These are phyloP conservation scores for Hypomontagnella submonticulosa DNA, from an alignment of 495 filamentous ascomycete species.

Conservation along the genomic window DNA sequence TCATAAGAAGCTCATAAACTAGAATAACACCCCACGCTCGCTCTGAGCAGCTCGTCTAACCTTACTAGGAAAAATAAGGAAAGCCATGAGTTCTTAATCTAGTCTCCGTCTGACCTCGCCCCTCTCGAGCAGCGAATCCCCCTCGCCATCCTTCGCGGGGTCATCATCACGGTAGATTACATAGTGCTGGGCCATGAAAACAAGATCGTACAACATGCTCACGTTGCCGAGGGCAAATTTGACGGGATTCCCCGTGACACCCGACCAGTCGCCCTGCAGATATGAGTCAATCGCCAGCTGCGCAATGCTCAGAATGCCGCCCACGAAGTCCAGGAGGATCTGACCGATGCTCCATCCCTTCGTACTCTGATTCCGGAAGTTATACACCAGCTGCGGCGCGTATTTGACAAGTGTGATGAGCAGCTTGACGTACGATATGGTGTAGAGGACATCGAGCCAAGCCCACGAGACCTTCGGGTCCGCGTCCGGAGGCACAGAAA, in stretches of 20 bases:
- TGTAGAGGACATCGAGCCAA: conserved; percentile 71
- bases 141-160: conserved; percentile 44
- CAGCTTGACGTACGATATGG: conserved; percentile 87
- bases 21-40: too few relatives aligned
- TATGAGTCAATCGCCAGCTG: conserved; percentile 88
- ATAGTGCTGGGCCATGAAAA: conserved; percentile 92
- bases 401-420: conserved; percentile 91
- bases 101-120: conserved; percentile 50
- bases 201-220: conserved; percentile 82
- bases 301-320: conserved; percentile 81
- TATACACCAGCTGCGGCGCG: conserved; percentile 83
- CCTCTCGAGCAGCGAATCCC: conserved; percentile 50
- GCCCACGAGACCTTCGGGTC: conserved; percentile 55
- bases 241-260: conserved; percentile 88
- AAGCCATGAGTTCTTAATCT: conserved; percentile 34
- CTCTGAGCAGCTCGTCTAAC: too few relatives aligned
- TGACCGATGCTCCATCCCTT: conserved; percentile 86
- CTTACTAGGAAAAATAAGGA: too few relatives aligned
- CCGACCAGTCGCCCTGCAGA: conserved; percentile 86
- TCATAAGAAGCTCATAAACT: too few relatives aligned
- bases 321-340: conserved; percentile 85
- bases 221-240: conserved; percentile 89
- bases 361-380: conserved; percentile 85
- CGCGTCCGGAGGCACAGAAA: conserved; percentile 63
- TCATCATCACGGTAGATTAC: conserved; percentile 68